Percentiles rank a stretch among this genome's conserved stretches.
phyloP scores from a whole-genome alignment of 345 rosid species.

The Euclidium syriacum region DNA sequence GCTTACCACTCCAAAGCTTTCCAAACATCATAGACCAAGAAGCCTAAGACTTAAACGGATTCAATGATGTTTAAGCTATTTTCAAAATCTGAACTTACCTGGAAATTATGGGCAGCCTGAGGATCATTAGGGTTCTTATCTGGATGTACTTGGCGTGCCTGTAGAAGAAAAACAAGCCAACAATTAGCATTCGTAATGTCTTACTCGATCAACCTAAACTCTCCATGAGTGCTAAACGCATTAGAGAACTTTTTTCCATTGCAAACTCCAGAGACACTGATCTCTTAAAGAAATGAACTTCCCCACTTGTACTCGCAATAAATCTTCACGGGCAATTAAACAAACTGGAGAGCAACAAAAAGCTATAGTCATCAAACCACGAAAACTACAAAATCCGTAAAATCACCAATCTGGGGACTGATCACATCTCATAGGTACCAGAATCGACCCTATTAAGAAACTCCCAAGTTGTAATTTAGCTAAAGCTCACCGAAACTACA shows the following conservation, averaged over 20 bases:
- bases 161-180: conserved; percentile 22
- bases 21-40: neutral
- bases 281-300: neutral
- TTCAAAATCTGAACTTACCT: conserved; percentile 40
- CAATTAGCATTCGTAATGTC: neutral
- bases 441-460: neutral
- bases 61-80: neutral
- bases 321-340: neutral
- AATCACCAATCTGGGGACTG: neutral
- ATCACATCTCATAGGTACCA: neutral
- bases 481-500: neutral
- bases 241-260: neutral
- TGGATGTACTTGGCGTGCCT: conserved; percentile 99
- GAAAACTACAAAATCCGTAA: neutral
- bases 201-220: neutral
- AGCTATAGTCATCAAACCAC: neutral
- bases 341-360: neutral
- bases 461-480: neutral
- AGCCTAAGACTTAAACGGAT: neutral
- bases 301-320: neutral
- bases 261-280: conserved; percentile 1
- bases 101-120: conserved; percentile 88
- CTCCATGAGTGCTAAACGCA: neutral
- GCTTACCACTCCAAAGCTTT: neutral
- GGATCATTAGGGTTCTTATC: conserved; percentile 97